Base-by-base conservation (phyloP, 2,329 filamentous ascomycete genomes). In the Scleromitrula shiraiana region DNA sequence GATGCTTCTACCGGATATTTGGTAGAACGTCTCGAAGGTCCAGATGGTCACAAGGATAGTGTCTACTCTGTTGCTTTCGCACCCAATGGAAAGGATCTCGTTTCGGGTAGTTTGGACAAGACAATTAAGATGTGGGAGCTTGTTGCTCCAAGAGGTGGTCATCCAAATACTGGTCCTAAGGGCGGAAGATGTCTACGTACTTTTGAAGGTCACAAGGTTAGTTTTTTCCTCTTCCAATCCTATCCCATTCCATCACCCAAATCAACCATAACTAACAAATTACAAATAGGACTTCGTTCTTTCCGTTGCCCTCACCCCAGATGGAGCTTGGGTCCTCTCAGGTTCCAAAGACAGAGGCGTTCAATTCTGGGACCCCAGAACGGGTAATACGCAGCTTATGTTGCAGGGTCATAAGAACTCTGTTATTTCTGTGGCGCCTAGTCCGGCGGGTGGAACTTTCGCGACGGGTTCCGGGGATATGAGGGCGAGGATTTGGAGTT, bases 91-190 rank as follows among this genome's bases (percentile, higher is more conserved):
- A 86, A 89, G 60, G 88, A 95, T 57, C 82, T 98, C 33, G 91
- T 97, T 63, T 94, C 86, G 61, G 93, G 93, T 54, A 94, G 86
- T 75, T 72, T 97, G 59, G 93, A 98, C 67, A 95, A 95, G 75
- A 97, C 91, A 0, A 97, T 97, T 74, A 95, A 96, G 74, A 95
- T 97, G 85, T 98, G 93, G 90, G 90, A 96, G 72, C 77, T 98
- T 42, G 83, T 78, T 47, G 78, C 85, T 19, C 79, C 83, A 37
- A 78, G 85, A 58, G 74, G 75, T 57, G 78, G 82, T 60, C 76
- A 82, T 50, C 75, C 80, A 39, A 80, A 77, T 62, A 75, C 78
- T 37, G 80, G 76, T 26, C 77, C 83, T 7, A 94, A 93, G 73
- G 85, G 85, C 29, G 91, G 93, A 59, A 88, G 95, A 66, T 97